Evolutionary conservation across 2,329 filamentous ascomycete species (phyloP).

Genomic region (Colletotrichum falcatum): DNA sequence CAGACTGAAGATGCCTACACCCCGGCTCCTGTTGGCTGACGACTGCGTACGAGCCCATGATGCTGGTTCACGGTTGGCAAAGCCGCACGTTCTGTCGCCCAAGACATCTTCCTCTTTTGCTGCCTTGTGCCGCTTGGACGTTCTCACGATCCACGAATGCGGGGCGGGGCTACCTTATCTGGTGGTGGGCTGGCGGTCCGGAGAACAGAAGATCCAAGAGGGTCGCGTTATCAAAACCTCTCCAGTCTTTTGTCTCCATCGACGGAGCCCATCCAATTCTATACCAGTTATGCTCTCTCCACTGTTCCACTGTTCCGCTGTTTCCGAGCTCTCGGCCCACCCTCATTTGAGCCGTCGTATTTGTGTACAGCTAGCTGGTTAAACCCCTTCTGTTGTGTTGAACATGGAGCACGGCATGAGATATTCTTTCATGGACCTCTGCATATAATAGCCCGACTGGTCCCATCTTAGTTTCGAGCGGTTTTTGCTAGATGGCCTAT

Average conservation of each 20-base stretch:
- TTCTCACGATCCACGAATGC: slow-evolving; percentile 25
- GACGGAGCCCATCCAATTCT: slow-evolving; percentile 22
- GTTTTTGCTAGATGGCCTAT: slow-evolving; percentile 62
- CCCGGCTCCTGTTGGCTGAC: slow-evolving; percentile 20
- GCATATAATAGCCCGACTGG: neutral
- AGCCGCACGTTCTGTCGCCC: slow-evolving; percentile 1
- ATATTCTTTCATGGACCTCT: neutral
- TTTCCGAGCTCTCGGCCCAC: slow-evolving; percentile 25
- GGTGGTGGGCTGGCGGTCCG: neutral
- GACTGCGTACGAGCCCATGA: slow-evolving; percentile 18
- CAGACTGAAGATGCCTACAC: slow-evolving; percentile 17
- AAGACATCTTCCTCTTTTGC: slow-evolving; percentile 6
- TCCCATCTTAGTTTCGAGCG: slow-evolving; percentile 49
- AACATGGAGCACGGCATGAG: slow-evolving; percentile 47
- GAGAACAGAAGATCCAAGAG: slow-evolving; percentile 28
- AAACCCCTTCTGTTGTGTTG: neutral
- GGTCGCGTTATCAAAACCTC: slow-evolving; percentile 35
- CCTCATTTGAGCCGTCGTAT: slow-evolving; percentile 14
- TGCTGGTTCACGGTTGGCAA: slow-evolving; percentile 17
- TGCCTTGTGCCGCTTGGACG: neutral
- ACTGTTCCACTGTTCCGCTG: slow-evolving; percentile 2
- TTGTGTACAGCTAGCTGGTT: neutral
- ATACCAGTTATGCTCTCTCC: neutral
- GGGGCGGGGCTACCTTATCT: slow-evolving; percentile 22
- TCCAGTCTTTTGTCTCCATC: slow-evolving; percentile 36